Evolutionary conservation across 768 basidiomycete genomes (phyloP), one percentile per base, ranked within the genome.

Genomic region (Tricholoma saponaceum): DNA sequence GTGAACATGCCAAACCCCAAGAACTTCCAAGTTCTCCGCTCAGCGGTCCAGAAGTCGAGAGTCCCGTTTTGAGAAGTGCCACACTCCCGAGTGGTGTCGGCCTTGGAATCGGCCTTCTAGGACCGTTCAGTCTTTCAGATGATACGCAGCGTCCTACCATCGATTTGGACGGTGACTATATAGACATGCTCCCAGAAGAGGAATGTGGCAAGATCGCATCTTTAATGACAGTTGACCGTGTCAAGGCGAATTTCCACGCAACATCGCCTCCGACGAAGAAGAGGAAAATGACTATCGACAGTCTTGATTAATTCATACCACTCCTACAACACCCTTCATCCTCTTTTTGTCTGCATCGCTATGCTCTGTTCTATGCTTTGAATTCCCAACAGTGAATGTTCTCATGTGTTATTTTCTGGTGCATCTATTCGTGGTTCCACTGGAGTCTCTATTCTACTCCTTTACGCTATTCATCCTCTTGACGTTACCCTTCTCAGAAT

Each of bases 91-190:
- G 74, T 18, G 71, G 70, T 4, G 70, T 75, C 28, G 79, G 80
- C 14, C 67, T 83, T 44, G 79, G 78, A 4, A 75, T 84, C 54
- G 82, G 82, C 7, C 71, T 86, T 39, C 72, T 86, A 62, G 83
- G 79, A 53, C 80, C 85, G 12, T 85, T 86, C 61, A 71, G 71
- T 28, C 70, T 82, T 50, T 74, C 79, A 33, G 72, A 74, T 28
- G 75, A 72, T 47, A 69, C 75, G 20, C 28, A 54, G 25, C 44
- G 35, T 55, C 58, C 58, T 53, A 52, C 52, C 43, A 62, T 52
- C 49, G 66, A 66, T 54, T 16, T 16, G 13, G 72, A 75, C 63
- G 62, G 65, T 47, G 73, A 78, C 55, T 64, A 73, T 30, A 71
- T 66, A 57, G 68, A 63, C 50, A 67, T 69, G 39, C 64, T 68